These are phyloP conservation scores for Ilex asprella DNA, from an alignment of 257 asterid genomes.

Conservation along the genomic window DNA sequence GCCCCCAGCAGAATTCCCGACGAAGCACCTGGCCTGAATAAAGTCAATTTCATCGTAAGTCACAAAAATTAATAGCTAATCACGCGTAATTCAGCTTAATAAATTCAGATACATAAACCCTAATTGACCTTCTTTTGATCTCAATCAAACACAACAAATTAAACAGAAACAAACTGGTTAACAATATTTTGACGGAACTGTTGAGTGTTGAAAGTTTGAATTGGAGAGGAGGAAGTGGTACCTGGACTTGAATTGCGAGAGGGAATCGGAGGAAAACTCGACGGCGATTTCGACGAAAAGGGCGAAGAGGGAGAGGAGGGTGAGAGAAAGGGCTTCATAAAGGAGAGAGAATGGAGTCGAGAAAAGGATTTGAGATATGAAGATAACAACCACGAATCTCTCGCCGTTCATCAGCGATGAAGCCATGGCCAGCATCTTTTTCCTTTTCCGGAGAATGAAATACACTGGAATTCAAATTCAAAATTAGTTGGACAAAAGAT, in stretches of 20 bases:
- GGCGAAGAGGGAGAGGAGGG: constrained; percentile 54
- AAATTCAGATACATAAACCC: background rate
- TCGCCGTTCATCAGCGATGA: constrained; percentile 72
- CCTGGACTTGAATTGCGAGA: constrained; percentile 56
- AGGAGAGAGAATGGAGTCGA: constrained; percentile 50
- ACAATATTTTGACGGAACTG: background rate
- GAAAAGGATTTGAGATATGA: constrained; percentile 41
- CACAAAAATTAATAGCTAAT: background rate
- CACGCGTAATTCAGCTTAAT: background rate
- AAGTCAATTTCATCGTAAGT: constrained; percentile 3
- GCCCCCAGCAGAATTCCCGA: constrained; percentile 87
- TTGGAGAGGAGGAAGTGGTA: background rate
- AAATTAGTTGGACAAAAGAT: too few relatives aligned
- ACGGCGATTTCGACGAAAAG: constrained; percentile 71
- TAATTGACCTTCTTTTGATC: background rate
- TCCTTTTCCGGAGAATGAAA: too few relatives aligned
- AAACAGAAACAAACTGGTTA: constrained; percentile 2
- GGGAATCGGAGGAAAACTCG: constrained; percentile 49
- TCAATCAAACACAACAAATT: constrained; percentile 1
- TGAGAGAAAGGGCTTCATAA: constrained; percentile 48
- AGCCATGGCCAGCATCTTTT: constrained; percentile 23
- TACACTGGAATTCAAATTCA: too few relatives aligned
- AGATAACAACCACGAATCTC: constrained; percentile 72
- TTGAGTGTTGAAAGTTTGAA: background rate
- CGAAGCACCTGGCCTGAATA: constrained; percentile 76